Evolutionary conservation across 1,284 basidiomycete species (phyloP), one percentile per base, ranked within the genome.

Genomic region (Neolentinus lepideus): DNA sequence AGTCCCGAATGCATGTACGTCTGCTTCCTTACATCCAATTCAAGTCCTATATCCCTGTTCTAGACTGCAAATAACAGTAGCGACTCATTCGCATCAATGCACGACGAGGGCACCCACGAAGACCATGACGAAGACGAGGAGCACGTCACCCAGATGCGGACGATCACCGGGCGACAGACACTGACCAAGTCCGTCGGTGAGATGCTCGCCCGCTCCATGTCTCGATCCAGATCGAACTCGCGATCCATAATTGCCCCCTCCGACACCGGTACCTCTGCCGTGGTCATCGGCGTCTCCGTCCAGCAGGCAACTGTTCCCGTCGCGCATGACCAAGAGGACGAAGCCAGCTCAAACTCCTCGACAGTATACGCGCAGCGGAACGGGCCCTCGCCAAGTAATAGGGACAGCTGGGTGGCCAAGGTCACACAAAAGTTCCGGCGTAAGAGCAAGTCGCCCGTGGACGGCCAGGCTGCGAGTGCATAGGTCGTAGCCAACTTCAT

Each of bases 201-300:
- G 10, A 65, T 83, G 29, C 70, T 86, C 60, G 75, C 82, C 16
- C 75, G 81, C 43, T 72, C 78, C 21, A 71, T 84, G 38, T 77
- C 76, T 54, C 77, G 79, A 36, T 71, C 78, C 1, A 72, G 72
- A 36, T 79, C 80, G 4, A 67, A 71, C 11, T 61, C 62, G 47
- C 46, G 56, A 26, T 60, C 61, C 52, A 52, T 64, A 35, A 55
- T 63, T 51, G 31, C 47, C 51, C 26, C 22, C 22, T 26, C 29
- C 31, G 63, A 72, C 6, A 59, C 69, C 26, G 60, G 60, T 25
- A 61, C 59, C 50, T 67, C 57, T 26, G 70, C 63, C 56, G 62
- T 80, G 60, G 69, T 81, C 45, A 77, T 85, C 54, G 81, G 74
- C 29, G 76, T 85, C n/a, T 80, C 77, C 36, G 76, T 87, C 47